Conservation (phyloP, 2,329 filamentous ascomycete species). For the Epichloe gansuensis region DNA sequence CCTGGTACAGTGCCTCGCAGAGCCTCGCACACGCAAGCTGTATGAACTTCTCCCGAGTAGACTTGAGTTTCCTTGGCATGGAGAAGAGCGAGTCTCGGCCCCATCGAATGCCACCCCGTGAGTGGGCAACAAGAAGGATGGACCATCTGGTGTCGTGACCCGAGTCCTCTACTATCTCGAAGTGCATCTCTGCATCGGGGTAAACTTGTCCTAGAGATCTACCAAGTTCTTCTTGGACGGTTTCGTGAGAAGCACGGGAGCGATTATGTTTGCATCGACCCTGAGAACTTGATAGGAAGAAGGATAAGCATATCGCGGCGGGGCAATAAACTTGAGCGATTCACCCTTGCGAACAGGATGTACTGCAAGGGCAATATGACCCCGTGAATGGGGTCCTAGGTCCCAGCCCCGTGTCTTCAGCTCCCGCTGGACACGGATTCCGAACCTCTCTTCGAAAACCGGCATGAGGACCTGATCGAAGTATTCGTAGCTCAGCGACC, state of each 20-base stretch:
- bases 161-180: conserved; percentile 39
- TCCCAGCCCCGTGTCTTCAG: conserved; percentile 40
- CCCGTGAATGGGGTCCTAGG: conserved; percentile 27
- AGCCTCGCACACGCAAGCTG: conserved; percentile 33
- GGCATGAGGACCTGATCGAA: conserved; percentile 49
- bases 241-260: conserved; percentile 28
- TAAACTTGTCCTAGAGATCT: conserved; percentile 29
- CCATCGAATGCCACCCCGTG: conserved; percentile 31
- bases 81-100: conserved; percentile 33
- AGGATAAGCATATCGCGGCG: conserved; percentile 11
- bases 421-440: conserved; percentile 31
- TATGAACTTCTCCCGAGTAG: conserved; percentile 17
- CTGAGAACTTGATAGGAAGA: conserved; percentile 25
- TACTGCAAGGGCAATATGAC: conserved; percentile 32
- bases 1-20: conserved; percentile 31
- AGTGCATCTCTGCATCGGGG: conserved; percentile 29
- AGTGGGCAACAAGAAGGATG: conserved; percentile 43
- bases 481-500: conserved; percentile 49
- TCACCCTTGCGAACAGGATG: conserved; percentile 21
- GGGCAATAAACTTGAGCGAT: conserved; percentile 23
- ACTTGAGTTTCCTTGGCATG: conserved; percentile 27
- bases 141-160: conserved; percentile 39
- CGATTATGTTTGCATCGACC: conserved; percentile 40
- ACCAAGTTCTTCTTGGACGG: conserved; percentile 28
- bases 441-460: conserved; percentile 37